Base-by-base conservation (phyloP, 352 stramenopile species). In the Blastocystis sp. region DNA sequence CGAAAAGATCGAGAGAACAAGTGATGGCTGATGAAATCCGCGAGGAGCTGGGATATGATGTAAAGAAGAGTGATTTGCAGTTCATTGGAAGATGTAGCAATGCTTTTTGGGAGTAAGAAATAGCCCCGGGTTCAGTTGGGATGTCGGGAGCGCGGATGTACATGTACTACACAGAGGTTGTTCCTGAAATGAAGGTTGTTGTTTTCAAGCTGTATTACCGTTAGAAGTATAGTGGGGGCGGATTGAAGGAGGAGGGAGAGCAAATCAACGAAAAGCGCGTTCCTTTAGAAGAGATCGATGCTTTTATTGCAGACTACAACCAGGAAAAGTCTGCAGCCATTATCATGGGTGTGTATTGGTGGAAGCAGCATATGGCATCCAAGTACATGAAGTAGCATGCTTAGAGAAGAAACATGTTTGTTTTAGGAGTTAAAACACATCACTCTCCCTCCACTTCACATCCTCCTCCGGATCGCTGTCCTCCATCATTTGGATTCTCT, bases 381-480 rank as follows among this genome's bases (percentile, higher is more conserved):
- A 21, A 61, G 11, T 21, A 11, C 21, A 21, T 61, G 21, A 11
- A 21, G 11, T 21, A 61, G n/a, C 23, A 10, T 41, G 17, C 64
- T n/a, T 62, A 45, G 21, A 5, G n/a, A 81, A 81, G 17, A 62
- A 43, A 81, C 48, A 64, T 65, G 71, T 81, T 81, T 81, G 28
- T 34, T 34, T 34, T 34, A 34, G 28, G 28, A 34, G 71, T 81
- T 81, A 81, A 38, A 81, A 81, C 21, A 81, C 43, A 59, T 81
- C 71, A 81, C 71, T 81, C 17, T 81, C 71, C 28, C 71, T 28
- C 71, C 71, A 81, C 41, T 81, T 23, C 41, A 81, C 71, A 23
- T 81, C 71, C 43, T 81, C 71, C 43, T 81, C 71, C 17, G 71
- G 71, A 11, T 81, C 71, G 71, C 71, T 81, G 40, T 81, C 71